Percentiles rank a stretch among this genome's conserved stretches.
phyloP scores from a whole-genome alignment of 1,284 basidiomycete species.

The Flammula alnicola region DNA sequence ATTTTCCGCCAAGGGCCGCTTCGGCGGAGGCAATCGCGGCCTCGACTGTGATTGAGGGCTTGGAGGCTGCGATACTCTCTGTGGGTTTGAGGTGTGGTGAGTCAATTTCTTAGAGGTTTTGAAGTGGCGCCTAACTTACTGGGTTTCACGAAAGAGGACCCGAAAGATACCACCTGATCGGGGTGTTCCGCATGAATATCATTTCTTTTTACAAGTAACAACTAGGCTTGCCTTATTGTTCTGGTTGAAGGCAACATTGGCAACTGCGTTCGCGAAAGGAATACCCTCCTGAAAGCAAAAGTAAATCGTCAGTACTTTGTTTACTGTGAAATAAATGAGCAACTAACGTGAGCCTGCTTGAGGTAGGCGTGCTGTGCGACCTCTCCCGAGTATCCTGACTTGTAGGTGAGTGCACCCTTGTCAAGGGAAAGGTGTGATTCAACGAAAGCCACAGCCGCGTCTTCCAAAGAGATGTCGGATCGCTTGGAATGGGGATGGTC shows the following conservation, averaged over 20 bases:
- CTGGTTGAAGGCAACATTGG: constrained; percentile 48
- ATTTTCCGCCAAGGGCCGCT: constrained; percentile 31
- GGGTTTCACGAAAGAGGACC: constrained; percentile 40
- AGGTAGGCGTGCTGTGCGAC: constrained; percentile 36
- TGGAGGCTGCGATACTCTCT: constrained; percentile 10
- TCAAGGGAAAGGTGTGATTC: constrained; percentile 36
- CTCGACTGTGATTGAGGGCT: constrained; percentile 4
- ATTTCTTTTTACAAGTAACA: too few relatives aligned
- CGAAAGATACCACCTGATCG: constrained; percentile 52
- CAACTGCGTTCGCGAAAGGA: constrained; percentile 49
- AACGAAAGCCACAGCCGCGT: constrained; percentile 34
- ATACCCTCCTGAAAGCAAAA: constrained; percentile 38
- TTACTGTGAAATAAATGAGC: not conserved
- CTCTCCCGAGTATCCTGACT: constrained; percentile 35
- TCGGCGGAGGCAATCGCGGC: constrained; percentile 34
- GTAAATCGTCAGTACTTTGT: not conserved
- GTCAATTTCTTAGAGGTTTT: too few relatives aligned
- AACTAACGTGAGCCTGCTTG: constrained; percentile 40
- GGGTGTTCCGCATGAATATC: too few relatives aligned
- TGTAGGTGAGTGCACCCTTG: constrained; percentile 31
- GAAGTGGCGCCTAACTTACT: too few relatives aligned
- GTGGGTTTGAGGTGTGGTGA: not conserved
- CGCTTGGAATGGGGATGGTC: constrained; percentile 41
- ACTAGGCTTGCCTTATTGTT: too few relatives aligned
- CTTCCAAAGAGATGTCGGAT: constrained; percentile 21